Evolutionary conservation across 768 basidiomycete species (phyloP).

Genomic region (Boletus rufocinnamomeus): DNA sequence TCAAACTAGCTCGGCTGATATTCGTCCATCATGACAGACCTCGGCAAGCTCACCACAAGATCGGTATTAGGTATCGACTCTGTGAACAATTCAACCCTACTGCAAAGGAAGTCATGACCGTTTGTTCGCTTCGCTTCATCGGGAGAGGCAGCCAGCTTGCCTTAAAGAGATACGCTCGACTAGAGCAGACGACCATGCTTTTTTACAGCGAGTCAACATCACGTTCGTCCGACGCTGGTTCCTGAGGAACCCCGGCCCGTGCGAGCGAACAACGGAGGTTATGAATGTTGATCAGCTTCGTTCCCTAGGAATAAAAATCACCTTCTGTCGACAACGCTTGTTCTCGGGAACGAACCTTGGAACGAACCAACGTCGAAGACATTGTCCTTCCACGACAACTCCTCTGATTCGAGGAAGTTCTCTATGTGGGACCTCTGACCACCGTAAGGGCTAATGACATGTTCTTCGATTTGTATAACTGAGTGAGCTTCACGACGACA

Average conservation of each 20-base stretch:
- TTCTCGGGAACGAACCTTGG: slow-evolving; percentile 55
- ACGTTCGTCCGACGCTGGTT: slow-evolving; percentile 75
- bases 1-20: no score
- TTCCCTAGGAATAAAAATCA: slow-evolving; percentile 54
- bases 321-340: background rate
- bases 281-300: slow-evolving; percentile 76
- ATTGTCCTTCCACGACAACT: slow-evolving; percentile 60
- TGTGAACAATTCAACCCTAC: background rate
- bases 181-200: slow-evolving; percentile 74
- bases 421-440: slow-evolving; percentile 65
- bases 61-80: background rate
- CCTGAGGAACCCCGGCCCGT: slow-evolving; percentile 61
- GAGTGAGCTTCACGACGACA: slow-evolving; percentile 55
- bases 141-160: slow-evolving; percentile 23
- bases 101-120: slow-evolving; percentile 8
- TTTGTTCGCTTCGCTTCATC: slow-evolving; percentile 19
- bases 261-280: slow-evolving; percentile 65
- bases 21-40: no score
- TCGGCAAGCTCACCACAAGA: background rate
- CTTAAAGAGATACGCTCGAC: slow-evolving; percentile 32
- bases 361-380: slow-evolving; percentile 80
- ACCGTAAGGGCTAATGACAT: slow-evolving; percentile 74
- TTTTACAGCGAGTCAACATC: slow-evolving; percentile 78
- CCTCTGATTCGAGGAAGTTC: slow-evolving; percentile 44
- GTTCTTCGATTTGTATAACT: slow-evolving; percentile 45